phyloP scores from a whole-genome alignment of 768 basidiomycete genomes.

The Pisolithus microcarpus region DNA sequence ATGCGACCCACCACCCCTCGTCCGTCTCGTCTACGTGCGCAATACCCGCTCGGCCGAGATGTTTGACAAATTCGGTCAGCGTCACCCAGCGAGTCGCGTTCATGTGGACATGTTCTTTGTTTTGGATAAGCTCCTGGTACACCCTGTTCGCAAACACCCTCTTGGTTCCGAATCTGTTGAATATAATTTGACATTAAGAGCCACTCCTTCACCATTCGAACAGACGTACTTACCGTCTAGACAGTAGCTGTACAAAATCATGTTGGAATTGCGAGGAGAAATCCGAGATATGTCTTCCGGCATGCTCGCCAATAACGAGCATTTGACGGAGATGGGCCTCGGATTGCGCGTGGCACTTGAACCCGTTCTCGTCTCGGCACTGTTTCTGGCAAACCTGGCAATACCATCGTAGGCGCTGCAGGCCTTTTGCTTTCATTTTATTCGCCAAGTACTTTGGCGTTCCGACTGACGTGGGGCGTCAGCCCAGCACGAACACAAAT shows the following conservation, averaged over 20 bases:
- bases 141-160: constrained; percentile 92
- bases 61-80: constrained; percentile 92
- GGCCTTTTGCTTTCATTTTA: constrained; percentile 95
- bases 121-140: constrained; percentile 96
- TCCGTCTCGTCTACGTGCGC: constrained; percentile 96
- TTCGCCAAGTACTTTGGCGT: constrained; percentile 89
- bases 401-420: constrained; percentile 95
- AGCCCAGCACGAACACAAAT: background rate
- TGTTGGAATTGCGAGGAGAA: constrained; percentile 86
- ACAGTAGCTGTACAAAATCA: constrained; percentile 86
- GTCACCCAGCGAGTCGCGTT: constrained; percentile 95
- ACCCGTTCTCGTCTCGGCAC: constrained; percentile 97
- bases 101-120: constrained; percentile 99
- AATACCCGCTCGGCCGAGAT: constrained; percentile 78
- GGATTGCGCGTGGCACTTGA: constrained; percentile 88
- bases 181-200: background rate
- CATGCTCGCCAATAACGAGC: constrained; percentile 93
- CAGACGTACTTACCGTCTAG: constrained; percentile 55
- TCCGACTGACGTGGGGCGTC: constrained; percentile 45
- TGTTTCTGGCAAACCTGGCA: constrained; percentile 99
- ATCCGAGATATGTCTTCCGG: constrained; percentile 84
- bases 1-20: constrained; percentile 95
- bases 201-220: background rate
- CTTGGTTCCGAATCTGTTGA: constrained; percentile 78
- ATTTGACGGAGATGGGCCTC: constrained; percentile 93